phyloP scores from a whole-genome alignment of 148 eudicot species.

The Rhododendron simsii region DNA sequence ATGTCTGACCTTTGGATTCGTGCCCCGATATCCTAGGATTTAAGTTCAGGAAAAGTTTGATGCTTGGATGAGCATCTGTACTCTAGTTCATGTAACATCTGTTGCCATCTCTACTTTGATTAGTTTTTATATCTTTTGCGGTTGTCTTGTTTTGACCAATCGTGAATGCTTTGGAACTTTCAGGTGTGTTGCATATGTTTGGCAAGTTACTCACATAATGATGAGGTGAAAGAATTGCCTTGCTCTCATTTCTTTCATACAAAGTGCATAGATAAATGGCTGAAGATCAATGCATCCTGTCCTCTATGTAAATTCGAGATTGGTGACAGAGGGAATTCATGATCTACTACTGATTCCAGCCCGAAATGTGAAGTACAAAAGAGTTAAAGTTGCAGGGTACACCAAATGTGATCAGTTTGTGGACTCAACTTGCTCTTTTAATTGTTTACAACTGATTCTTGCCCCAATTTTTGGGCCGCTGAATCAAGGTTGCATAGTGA shows the following conservation, averaged over 20 bases:
- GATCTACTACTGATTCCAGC: constrained; percentile 26
- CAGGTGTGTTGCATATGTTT: constrained; percentile 78
- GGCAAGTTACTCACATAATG: constrained; percentile 48
- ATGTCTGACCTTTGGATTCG: background rate
- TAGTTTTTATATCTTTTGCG: too few relatives aligned
- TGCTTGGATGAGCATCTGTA: background rate
- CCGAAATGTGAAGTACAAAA: constrained; percentile 20
- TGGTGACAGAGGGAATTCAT: constrained; percentile 28
- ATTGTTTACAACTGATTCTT: background rate
- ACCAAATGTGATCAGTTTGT: too few relatives aligned
- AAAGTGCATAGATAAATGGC: constrained; percentile 68
- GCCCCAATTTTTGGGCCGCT: background rate
- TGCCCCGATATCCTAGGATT: background rate
- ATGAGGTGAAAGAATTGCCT: constrained; percentile 68
- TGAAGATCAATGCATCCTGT: constrained; percentile 68
- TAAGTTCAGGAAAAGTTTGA: background rate
- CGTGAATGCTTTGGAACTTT: background rate
- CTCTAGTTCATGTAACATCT: background rate
- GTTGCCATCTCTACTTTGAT: background rate
- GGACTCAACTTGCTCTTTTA: too few relatives aligned
- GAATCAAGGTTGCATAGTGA: background rate
- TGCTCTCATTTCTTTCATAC: constrained; percentile 71
- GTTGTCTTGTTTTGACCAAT: too few relatives aligned
- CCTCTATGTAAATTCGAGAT: constrained; percentile 47
- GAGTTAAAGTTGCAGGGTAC: background rate